phyloP scores from a whole-genome alignment of 257 asterid genomes.

The Gentiana dahurica region DNA sequence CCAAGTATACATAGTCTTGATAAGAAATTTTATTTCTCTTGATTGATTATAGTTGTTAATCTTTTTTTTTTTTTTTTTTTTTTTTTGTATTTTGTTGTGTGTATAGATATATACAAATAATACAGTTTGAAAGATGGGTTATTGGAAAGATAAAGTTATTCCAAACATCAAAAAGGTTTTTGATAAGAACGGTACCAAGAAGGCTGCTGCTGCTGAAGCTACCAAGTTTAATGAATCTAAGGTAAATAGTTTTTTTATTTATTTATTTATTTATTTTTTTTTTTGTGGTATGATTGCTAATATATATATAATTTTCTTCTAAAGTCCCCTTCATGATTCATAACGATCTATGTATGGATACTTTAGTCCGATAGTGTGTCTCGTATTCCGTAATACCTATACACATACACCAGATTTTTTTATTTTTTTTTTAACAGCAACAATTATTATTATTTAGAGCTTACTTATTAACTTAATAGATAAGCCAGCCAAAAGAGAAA shows the following conservation, averaged over 20 bases:
- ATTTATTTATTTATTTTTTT: background rate
- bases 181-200: slow-evolving; percentile 45
- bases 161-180: slow-evolving; percentile 81
- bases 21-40: background rate
- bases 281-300: background rate
- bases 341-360: too few species aligned
- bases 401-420: too few species aligned
- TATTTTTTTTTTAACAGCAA: too few species aligned
- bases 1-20: too few species aligned
- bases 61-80: background rate
- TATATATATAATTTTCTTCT: too few species aligned
- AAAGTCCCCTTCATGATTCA: too few species aligned
- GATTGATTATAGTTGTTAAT: background rate
- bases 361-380: too few species aligned
- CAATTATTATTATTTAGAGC: too few species aligned
- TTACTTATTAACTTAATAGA: too few species aligned
- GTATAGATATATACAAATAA: background rate
- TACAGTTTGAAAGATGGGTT: slow-evolving; percentile 28
- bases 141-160: slow-evolving; percentile 79
- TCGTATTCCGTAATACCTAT: too few species aligned
- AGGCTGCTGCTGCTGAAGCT: slow-evolving; percentile 58
- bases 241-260: slow-evolving; percentile 19
- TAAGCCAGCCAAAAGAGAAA: too few species aligned
- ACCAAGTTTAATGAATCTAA: slow-evolving; percentile 61
- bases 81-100: background rate